Evolutionary conservation across 257 asterid genomes (phyloP).

Genomic region (Fraxinus anomala): DNA sequence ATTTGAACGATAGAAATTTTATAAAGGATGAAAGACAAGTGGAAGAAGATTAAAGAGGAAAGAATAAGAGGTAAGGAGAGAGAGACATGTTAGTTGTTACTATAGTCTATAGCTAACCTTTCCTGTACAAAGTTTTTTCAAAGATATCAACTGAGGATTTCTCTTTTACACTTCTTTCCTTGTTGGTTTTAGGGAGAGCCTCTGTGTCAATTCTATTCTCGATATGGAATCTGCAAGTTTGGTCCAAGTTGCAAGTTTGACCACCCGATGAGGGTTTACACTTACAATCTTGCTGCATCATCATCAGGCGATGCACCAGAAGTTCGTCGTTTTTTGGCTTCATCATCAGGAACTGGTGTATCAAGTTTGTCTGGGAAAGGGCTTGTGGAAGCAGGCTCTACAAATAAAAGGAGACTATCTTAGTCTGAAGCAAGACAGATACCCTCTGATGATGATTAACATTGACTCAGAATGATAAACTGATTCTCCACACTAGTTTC

Average conservation of each 20-base stretch:
- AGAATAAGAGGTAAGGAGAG: conserved; percentile 1
- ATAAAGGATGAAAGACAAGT: neutral
- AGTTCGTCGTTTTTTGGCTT: conserved; percentile 61
- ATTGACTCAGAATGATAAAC: conserved; percentile 70
- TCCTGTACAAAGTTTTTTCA: conserved; percentile 9
- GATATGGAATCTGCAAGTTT: conserved; percentile 95
- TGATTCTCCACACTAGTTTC: conserved; percentile 44
- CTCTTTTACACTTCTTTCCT: conserved; percentile 27
- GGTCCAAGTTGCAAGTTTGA: conserved; percentile 99
- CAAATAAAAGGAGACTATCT: conserved; percentile 63
- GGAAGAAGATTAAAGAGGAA: neutral
- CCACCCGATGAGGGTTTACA: conserved; percentile 87
- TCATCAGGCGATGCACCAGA: conserved; percentile 62
- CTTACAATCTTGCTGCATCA: conserved; percentile 56
- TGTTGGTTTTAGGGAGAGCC: conserved; percentile 78
- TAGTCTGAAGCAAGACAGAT: conserved; percentile 72
- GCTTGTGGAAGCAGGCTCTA: conserved; percentile 61
- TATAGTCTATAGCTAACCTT: neutral
- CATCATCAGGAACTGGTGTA: conserved; percentile 72
- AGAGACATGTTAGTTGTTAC: neutral
- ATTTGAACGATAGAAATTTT: neutral
- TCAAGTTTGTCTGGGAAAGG: conserved; percentile 66
- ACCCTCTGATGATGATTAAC: conserved; percentile 69
- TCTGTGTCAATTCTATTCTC: conserved; percentile 85
- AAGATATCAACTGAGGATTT: conserved; percentile 17